Base-by-base conservation (phyloP, 192 early-diverging fungal species). In the Backusella australiensis region DNA sequence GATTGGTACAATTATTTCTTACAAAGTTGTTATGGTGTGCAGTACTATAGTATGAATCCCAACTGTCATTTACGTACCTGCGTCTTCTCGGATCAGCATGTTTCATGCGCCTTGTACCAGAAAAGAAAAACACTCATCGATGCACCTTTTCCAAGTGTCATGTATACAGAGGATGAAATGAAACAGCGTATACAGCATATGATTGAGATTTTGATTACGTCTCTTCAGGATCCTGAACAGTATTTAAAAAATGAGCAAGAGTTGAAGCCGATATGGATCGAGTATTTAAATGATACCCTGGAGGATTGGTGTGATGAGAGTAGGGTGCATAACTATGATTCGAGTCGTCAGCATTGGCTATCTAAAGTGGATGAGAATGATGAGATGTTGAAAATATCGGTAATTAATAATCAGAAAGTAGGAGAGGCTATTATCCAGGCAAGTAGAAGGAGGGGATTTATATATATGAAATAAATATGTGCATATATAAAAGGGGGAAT, bases 131-230 rank as follows among this genome's bases (percentile, higher is more conserved):
- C 70, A 15, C 26, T 75, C 1, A 67, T 75, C 32, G 74, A 75
- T 67, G 65, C 36, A 8, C 59, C 56, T 6, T 34, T 75, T 17
- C 15, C 52, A 34, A 75, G 74, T 75, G 65, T 75, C 6, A 42
- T 75, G n/a, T 75, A 75, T 67, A 75, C 74, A 9, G 74, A 75
- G 6, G 59, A 75, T 34, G 74, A 75, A 34, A 67, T 75, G 41
- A 63, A 65, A 11, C 74, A 75, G 29, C 38, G 74, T 4, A 66
- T 49, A 4, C 65, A 75, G 12, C 74, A 75, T 7, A 75, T 75
- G 74, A 44, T 75, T 29, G 74, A 75, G 32, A 75, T 67, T 21
- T 41, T 53, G 38, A 41, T 75, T 11, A 6, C 23, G 0, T 75
- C 74, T 12, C 32, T 75, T 15, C n/a, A 53, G 42, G 63, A 75